These are phyloP conservation scores for Flaveria linearis DNA, from an alignment of 129 eudicot species.

Conservation along the genomic window DNA sequence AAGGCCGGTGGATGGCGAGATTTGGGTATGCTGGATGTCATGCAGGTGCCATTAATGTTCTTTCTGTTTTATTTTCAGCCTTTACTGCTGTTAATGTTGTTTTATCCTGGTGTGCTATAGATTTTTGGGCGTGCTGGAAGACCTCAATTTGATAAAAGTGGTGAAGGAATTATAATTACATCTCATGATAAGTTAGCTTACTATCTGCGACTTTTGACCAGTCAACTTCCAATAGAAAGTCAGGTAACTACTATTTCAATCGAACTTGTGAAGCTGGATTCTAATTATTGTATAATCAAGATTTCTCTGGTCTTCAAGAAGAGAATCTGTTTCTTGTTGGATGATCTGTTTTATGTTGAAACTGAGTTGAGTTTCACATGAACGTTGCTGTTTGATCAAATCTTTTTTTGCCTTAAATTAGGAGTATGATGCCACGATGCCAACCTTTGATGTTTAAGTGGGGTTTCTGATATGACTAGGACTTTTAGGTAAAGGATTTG, in stretches of 20 bases:
- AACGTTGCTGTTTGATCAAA: not conserved
- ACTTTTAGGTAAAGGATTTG: not conserved
- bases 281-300: conserved; percentile 2
- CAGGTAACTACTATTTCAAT: conserved; percentile 53
- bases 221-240: conserved; percentile 99
- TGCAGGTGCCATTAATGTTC: conserved; percentile 66
- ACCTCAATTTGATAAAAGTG: conserved; percentile 98
- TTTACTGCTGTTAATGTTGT: conserved; percentile 27
- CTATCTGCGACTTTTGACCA: conserved; percentile 86
- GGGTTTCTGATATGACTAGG: not conserved
- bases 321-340: not conserved
- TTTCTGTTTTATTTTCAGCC: conserved; percentile 7
- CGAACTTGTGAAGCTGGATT: not conserved
- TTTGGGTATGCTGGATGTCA: conserved; percentile 98
- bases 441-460: not conserved
- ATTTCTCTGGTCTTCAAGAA: not conserved
- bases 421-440: not conserved
- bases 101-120: conserved; percentile 35
- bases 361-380: not conserved
- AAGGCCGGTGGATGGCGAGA: conserved; percentile 99
- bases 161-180: conserved; percentile 98
- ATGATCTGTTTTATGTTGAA: not conserved
- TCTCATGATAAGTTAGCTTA: conserved; percentile 91
- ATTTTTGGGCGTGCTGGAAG: conserved; percentile 99
- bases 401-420: not conserved